phyloP scores from a whole-genome alignment of 495 filamentous ascomycete genomes.

The Lasiosphaeria hispida region DNA sequence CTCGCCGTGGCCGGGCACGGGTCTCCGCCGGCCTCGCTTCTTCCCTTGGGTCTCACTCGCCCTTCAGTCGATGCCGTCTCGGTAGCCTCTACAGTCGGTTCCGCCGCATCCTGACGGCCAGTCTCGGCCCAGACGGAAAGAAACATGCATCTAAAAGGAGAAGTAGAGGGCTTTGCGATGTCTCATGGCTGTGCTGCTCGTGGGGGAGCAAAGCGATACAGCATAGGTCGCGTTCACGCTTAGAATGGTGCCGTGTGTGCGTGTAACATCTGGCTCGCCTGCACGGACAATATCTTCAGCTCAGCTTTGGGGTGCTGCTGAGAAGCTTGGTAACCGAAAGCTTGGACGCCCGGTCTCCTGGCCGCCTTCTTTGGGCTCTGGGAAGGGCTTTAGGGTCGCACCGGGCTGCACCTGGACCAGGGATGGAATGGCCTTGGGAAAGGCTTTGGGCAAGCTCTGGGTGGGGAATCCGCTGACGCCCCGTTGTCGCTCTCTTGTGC shows the following conservation, averaged over 20 bases:
- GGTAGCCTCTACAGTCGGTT: too few species aligned
- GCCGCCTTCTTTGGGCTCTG: not conserved
- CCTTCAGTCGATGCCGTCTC: too few species aligned
- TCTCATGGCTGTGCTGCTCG: too few species aligned
- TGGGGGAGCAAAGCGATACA: too few species aligned
- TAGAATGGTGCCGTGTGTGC: slow-evolving; percentile 5
- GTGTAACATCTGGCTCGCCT: not conserved
- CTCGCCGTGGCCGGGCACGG: not conserved
- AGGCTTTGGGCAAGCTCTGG: not conserved
- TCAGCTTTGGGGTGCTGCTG: not conserved
- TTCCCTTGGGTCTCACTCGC: not conserved
- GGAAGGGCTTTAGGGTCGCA: slow-evolving; percentile 4
- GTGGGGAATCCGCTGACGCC: slow-evolving; percentile 4
- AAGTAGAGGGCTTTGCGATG: too few species aligned
- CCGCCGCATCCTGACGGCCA: too few species aligned
- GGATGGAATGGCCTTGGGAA: slow-evolving; percentile 9
- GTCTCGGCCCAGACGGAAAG: too few species aligned
- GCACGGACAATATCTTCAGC: slow-evolving; percentile 15
- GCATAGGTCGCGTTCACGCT: too few species aligned
- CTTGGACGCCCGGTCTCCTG: not conserved
- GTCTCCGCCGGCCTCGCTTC: slow-evolving; percentile 1
- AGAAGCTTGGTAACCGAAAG: too few species aligned
- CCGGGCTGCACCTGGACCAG: slow-evolving; percentile 14
- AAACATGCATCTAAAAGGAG: too few species aligned
- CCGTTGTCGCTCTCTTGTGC: slow-evolving; percentile 9